These are phyloP conservation scores for Marasmius tenuissimus DNA, from an alignment of 1,284 basidiomycete genomes.

Conservation along the genomic window DNA sequence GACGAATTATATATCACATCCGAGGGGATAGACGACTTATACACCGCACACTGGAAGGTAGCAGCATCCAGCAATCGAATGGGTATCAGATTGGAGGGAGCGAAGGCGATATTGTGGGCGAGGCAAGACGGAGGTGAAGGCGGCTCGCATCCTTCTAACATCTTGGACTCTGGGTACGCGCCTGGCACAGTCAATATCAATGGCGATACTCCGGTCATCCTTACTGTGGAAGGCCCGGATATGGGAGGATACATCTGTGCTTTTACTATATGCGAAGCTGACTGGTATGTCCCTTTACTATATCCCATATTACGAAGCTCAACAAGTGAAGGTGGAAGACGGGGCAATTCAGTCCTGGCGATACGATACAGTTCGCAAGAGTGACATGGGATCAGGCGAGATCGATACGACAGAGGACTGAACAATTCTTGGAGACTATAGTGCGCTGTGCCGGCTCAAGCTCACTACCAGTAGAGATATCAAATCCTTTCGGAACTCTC, in stretches of 20 bases:
- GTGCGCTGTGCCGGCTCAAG: neutral
- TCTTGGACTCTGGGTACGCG: constrained; percentile 69
- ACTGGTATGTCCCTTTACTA: constrained; percentile 41
- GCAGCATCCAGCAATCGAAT: constrained; percentile 61
- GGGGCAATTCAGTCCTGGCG: constrained; percentile 59
- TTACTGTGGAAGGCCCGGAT: constrained; percentile 63
- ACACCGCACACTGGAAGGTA: constrained; percentile 49
- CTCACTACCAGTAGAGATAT: neutral
- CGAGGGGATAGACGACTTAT: constrained; percentile 48
- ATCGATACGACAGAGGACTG: constrained; percentile 22
- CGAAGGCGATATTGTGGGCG: constrained; percentile 55
- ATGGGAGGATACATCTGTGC: constrained; percentile 65
- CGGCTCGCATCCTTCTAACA: constrained; percentile 72
- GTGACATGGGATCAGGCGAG: constrained; percentile 43
- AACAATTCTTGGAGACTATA: constrained; percentile 32
- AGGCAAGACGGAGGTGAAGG: constrained; percentile 66
- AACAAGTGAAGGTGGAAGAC: constrained; percentile 52
- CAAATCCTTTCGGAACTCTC: neutral
- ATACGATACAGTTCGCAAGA: constrained; percentile 47
- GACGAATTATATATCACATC: constrained; percentile 56
- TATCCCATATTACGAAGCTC: neutral
- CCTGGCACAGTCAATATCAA: constrained; percentile 64
- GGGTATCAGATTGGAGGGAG: constrained; percentile 52
- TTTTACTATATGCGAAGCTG: constrained; percentile 51
- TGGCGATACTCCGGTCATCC: constrained; percentile 71